Evolutionary conservation across 73 alveolate genomes (phyloP), one percentile per base, ranked within the genome.

Genomic region (Durusdinium trenchii): DNA sequence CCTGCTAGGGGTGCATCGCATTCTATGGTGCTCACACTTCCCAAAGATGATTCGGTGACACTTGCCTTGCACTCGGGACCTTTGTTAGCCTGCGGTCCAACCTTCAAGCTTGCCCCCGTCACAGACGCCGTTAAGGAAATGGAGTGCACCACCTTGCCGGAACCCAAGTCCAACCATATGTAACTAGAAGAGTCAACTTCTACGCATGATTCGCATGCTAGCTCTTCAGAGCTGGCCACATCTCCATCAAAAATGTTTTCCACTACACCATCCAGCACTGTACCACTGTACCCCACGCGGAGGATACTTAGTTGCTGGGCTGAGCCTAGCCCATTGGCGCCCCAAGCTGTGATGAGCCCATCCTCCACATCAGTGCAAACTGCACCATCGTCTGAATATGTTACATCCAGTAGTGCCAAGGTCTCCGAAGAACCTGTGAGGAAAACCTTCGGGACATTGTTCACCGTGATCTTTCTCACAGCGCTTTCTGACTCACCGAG

Each of bases 331-430:
- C 98, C 98, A 4, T 43, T 45, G 5, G 98, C 57, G 35, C 98
- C 98, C 98, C 98, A 91, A 38, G 89, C 61, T 9, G 98, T 91
- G 43, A 91, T 91, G 61, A 91, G 90, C 30, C 98, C 98, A 47
- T 91, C 98, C 60, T 91, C 98, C 3, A 69, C 69, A 69, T 91
- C 98, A 35, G 98, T 67, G 98, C 98, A 91, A 7, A 91, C 89
- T 18, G 98, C 98, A 47, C 98, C 98, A 46, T 48, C 90, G 36
- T 91, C 98, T 16, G 75, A 42, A 35, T 91, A 91, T 43, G 36
- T 26, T 71, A 16, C 46, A 38, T 67, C 98, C 50, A 91, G 57
- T 23, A 91, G 76, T 16, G 98, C 67, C 42, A 91, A 78, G 52
- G 61, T n/a, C 5, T 67, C 57, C 2, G 73, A 46, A 71, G 47